Evolutionary conservation across 805 yeast genomes (phyloP).

Genomic region (Cyberlindnera nakhonratchasimensis): DNA sequence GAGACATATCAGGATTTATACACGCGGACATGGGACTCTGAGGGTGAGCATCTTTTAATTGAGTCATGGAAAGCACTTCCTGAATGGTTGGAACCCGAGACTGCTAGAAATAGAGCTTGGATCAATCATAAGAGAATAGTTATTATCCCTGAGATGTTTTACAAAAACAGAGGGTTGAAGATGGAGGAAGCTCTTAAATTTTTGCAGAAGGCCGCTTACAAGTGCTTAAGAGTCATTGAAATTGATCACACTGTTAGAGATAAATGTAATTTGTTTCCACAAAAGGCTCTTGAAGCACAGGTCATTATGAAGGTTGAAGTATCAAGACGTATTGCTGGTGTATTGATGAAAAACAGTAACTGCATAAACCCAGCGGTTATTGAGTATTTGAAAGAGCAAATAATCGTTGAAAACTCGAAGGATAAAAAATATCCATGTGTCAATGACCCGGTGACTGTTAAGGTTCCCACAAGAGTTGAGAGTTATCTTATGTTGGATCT

Average conservation of each 20-base stretch:
- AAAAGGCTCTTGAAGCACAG: constrained; percentile 27
- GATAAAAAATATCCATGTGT: neutral
- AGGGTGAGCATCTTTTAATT: constrained; percentile 52
- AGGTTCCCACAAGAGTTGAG: constrained; percentile 22
- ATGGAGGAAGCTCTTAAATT: constrained; percentile 40
- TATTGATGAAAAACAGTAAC: constrained; percentile 13
- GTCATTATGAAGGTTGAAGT: constrained; percentile 12
- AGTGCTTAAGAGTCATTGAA: constrained; percentile 28
- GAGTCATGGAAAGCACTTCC: constrained; percentile 48
- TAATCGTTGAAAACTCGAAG: neutral
- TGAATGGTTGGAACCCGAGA: constrained; percentile 43
- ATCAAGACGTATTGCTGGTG: constrained; percentile 21
- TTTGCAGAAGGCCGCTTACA: constrained; percentile 36
- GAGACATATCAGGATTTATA: constrained; percentile 34
- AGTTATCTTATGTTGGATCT: constrained; percentile 17
- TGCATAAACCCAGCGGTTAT: constrained; percentile 12
- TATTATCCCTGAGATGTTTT: constrained; percentile 38
- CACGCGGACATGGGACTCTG: constrained; percentile 47
- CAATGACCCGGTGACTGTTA: constrained; percentile 14
- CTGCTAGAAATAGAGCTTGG: constrained; percentile 53
- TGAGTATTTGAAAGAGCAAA: constrained; percentile 10
- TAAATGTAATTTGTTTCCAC: constrained; percentile 29
- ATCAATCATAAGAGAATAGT: constrained; percentile 39
- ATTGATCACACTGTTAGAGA: constrained; percentile 23
- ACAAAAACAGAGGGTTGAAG: constrained; percentile 32